Evolutionary conservation across 169 alveolate genomes (phyloP).

Genomic region (Cryptosporidium viatorum): DNA sequence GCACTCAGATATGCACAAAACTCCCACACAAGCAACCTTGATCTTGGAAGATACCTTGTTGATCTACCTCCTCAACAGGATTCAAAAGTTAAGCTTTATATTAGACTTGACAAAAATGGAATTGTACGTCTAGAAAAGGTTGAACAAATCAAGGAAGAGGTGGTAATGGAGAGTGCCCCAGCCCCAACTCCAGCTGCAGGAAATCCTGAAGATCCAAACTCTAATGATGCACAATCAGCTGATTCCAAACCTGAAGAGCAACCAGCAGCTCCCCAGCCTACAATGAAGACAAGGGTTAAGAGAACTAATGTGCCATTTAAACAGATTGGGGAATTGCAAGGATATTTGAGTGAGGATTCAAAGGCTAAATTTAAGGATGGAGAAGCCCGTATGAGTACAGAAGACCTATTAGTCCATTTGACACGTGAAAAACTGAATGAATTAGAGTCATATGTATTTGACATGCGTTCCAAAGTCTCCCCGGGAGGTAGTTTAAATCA

Average conservation of each 20-base stretch:
- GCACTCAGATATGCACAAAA: slow-evolving; percentile 80
- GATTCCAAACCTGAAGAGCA: slow-evolving; percentile 16
- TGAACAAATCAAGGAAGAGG: slow-evolving; percentile 80
- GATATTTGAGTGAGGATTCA: slow-evolving; percentile 32
- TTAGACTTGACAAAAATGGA: slow-evolving; percentile 80
- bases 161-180: slow-evolving; percentile 84
- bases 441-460: slow-evolving; percentile 78
- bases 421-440: slow-evolving; percentile 79
- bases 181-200: slow-evolving; percentile 63
- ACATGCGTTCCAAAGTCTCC: slow-evolving; percentile 61
- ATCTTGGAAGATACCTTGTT: slow-evolving; percentile 51
- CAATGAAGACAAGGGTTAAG: slow-evolving; percentile 63
- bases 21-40: slow-evolving; percentile 1
- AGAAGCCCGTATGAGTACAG: slow-evolving; percentile 76
- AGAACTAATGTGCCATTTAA: slow-evolving; percentile 62
- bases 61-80: slow-evolving; percentile 77
- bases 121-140: slow-evolving; percentile 79
- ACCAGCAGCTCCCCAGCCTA: slow-evolving; percentile 22
- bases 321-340: slow-evolving; percentile 36
- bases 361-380: slow-evolving; percentile 61
- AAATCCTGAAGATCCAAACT: background rate
- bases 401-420: slow-evolving; percentile 74
- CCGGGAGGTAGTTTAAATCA: slow-evolving; percentile 60
- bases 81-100: slow-evolving; percentile 80
- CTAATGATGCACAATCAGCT: background rate